Base-by-base conservation (phyloP, 495 filamentous ascomycete species). In the Sphaerosporella brunnea region DNA sequence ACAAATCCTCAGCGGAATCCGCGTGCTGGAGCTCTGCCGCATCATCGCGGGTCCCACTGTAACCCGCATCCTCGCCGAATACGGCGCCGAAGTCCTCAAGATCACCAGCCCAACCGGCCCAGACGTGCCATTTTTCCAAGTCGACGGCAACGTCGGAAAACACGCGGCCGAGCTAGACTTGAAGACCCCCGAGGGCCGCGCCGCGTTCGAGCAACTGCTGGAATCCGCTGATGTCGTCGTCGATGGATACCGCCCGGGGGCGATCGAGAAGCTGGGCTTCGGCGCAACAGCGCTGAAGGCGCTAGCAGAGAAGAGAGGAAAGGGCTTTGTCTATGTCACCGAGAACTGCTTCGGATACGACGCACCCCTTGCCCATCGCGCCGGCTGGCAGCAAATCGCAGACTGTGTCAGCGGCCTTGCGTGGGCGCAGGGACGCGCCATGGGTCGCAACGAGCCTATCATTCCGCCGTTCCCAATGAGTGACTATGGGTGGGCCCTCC, bases 381-480 rank as follows among this genome's bases (percentile, higher is more conserved):
- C 68, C 16, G 72, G 72, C 8, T 75, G 73, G 72, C 72, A 77
- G 58, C 72, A 77, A 51, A 75, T 75, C 36, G 69, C 73, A 10
- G 73, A 76, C 45, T 56, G 72, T 64, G 71, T 74, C 2, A 75
- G 69, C 16, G 78, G 79, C 13, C 66, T 83, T 4, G 79, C 80
- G 4, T 84, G 78, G 79, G 74, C 73, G 2, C 81, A 84, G 61
- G 80, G 80, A 8, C 49, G 71, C 36, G 78, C 77, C 62, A 84
- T 86, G 78, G 78, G 78, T 9, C 64, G 74, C 8, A 55, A 70
- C 9, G 74, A 76, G 51, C 80, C 81, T 2, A 72, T 84, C n/a
- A 73, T 84, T 0, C 82, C 81, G 39, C 80, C 80, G 0, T 85
- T 84, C 62, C 82, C 81, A 19, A 84, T 82, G 66, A 82, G 76